Conservation (phyloP, 2,329 filamentous ascomycete species). For the Dothideomycetes sp. region DNA sequence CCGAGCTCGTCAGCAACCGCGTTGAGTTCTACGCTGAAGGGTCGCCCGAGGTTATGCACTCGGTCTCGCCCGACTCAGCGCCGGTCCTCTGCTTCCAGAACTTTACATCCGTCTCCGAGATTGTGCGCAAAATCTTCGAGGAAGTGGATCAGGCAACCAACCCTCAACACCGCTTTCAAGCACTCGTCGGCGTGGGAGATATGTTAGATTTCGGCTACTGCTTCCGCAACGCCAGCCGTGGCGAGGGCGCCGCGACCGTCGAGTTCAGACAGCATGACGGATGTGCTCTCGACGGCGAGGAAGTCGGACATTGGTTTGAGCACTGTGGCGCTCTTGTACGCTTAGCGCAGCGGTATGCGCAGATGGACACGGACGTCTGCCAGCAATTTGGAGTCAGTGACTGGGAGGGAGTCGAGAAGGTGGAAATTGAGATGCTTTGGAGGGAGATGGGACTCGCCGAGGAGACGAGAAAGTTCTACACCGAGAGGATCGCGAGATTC, state of each 20-base stretch:
- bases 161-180: slow-evolving; percentile 1
- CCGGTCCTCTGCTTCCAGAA: slow-evolving; percentile 2
- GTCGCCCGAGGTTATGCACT: neutral
- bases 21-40: slow-evolving; percentile 8
- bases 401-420: slow-evolving; percentile 11
- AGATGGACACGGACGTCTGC: neutral
- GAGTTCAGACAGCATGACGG: slow-evolving; percentile 13
- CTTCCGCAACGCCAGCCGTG: slow-evolving; percentile 3
- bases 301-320: slow-evolving; percentile 9
- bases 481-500: slow-evolving; percentile 4
- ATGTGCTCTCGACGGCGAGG: slow-evolving; percentile 6
- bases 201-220: slow-evolving; percentile 11
- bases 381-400: slow-evolving; percentile 4
- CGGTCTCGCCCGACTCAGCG: slow-evolving; percentile 7
- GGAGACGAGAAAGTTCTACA: slow-evolving; percentile 9
- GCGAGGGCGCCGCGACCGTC: slow-evolving; percentile 8
- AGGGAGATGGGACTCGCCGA: slow-evolving; percentile 12
- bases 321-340: slow-evolving; percentile 11
- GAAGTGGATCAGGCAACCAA: slow-evolving; percentile 4
- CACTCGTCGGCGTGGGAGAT: slow-evolving; percentile 6
- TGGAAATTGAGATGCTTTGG: slow-evolving; percentile 12
- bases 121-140: slow-evolving; percentile 8
- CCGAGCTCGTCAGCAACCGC: slow-evolving; percentile 9
- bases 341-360: slow-evolving; percentile 9
- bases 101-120: slow-evolving; percentile 5